Percentiles rank a stretch among this genome's conserved stretches.
These are phyloP conservation scores for Venturia asperata DNA, from an alignment of 2,329 filamentous ascomycete genomes.

Conservation along the genomic window DNA sequence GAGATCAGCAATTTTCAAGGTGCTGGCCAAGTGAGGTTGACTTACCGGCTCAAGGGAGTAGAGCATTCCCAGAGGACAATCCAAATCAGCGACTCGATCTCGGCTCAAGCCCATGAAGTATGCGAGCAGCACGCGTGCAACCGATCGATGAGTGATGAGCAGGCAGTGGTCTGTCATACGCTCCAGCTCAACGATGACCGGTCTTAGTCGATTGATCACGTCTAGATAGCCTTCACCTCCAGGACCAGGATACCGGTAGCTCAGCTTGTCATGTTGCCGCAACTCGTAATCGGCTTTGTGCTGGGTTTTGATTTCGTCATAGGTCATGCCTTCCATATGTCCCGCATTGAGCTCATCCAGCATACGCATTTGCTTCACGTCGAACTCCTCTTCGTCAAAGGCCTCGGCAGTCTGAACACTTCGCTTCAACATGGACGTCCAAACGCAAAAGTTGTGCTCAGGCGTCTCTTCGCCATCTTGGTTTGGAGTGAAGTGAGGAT, in stretches of 20 bases:
- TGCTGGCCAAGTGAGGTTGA: background rate
- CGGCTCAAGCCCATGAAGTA: conserved; percentile 93
- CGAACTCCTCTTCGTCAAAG: conserved; percentile 93
- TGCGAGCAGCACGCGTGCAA: conserved; percentile 85
- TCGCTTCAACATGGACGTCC: conserved; percentile 94
- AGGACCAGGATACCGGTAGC: conserved; percentile 92
- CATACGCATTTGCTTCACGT: conserved; percentile 97
- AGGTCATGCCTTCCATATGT: conserved; percentile 89
- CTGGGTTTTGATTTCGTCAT: conserved; percentile 75
- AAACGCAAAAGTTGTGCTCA: conserved; percentile 91
- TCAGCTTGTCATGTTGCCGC: conserved; percentile 78
- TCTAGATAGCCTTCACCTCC: conserved; percentile 95
- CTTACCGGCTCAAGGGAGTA: conserved; percentile 79
- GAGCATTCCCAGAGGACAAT: conserved; percentile 86
- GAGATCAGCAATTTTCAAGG: conserved; percentile 4
- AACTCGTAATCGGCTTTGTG: conserved; percentile 75
- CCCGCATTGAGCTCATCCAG: conserved; percentile 94
- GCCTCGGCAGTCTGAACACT: conserved; percentile 80
- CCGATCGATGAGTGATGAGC: conserved; percentile 85
- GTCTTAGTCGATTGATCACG: conserved; percentile 87
- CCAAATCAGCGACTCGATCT: conserved; percentile 87
- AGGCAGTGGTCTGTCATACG: conserved; percentile 93
- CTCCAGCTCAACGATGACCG: conserved; percentile 95
- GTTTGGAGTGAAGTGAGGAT: conserved; percentile 67
- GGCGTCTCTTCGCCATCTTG: conserved; percentile 49